Evolutionary conservation across 805 yeast species (phyloP), one percentile per base, ranked within the genome.

Genomic region (Saturnispora sanitii): DNA sequence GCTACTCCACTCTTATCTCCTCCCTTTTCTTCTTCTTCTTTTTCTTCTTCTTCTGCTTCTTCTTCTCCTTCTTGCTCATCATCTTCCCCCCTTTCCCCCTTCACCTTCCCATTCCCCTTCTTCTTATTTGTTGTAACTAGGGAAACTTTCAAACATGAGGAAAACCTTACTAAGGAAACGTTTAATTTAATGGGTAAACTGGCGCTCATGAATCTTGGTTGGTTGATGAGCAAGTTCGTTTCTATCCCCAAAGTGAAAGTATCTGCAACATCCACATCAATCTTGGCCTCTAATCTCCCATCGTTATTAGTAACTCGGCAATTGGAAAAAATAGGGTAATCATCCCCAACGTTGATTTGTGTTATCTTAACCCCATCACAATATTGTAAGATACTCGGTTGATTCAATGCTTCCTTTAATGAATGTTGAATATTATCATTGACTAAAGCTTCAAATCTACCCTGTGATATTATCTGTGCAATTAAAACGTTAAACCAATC

Each of bases 401-500:
- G 75, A 36, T 69, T 65, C 34, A 90, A 65, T 38, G 84, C 75
- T 38, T 72, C 76, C 52, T 84, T 79, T 37, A 92, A 65, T 1
- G 87, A 78, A 48, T 82, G 80, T 45, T 88, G 77, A 20, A 92
- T 82, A 56, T 86, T 87, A 56, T 92, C 92, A 37, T 87, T 77
- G 32, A 73, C 68, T 42, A 85, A 62, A 0, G 97, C 97, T 56
- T 92, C 97, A n/a, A 79, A 72, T 43, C 98, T 72, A 46, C 87
- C 71, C 48, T 88, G 95, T 25, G 84, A 75, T 20, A 92, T 77
- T 6, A 87, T 79, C 57, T 92, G 96, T 0, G 96, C 98, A 16
- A 92, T 72, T 28, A 92, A 66, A 1, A 92, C 96, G 49, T 90
- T 92, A 59, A 92, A 86, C 98, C 98, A 92, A 58, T 92, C 98